Conservation (phyloP, 1,139 yeast species). For the Nakaseomyces delphensis region DNA sequence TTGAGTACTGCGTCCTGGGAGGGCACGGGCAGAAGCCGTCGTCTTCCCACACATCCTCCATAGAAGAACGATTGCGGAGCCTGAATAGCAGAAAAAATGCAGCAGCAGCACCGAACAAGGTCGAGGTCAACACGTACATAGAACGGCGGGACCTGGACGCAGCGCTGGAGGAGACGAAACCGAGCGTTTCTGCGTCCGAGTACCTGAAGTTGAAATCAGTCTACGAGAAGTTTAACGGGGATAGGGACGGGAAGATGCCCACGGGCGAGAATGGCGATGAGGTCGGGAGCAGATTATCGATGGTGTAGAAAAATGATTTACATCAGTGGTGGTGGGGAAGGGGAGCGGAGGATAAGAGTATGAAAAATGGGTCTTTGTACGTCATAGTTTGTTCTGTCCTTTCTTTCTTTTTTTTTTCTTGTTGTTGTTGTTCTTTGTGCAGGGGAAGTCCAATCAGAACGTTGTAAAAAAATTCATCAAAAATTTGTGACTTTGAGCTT, state of each 20-base stretch:
- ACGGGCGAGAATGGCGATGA: conserved; percentile 75
- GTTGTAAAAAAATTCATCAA: no score
- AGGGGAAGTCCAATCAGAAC: no score
- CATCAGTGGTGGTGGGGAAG: no score
- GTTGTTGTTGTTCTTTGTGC: no score
- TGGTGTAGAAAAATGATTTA: conserved; percentile 12
- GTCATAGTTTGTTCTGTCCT: no score
- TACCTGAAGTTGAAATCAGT: conserved; percentile 52
- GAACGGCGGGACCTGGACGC: conserved; percentile 48
- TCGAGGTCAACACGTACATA: conserved; percentile 29
- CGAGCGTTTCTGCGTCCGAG: conserved; percentile 75
- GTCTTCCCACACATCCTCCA: no score
- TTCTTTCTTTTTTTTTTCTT: background rate
- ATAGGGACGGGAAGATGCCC: conserved; percentile 84
- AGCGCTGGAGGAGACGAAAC: conserved; percentile 70
- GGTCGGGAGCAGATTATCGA: conserved; percentile 59
- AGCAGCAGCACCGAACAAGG: no score
- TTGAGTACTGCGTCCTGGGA: background rate
- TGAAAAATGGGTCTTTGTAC: no score
- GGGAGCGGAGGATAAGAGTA: no score
- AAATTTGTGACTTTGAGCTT: no score
- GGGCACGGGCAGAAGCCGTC: background rate
- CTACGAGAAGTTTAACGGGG: conserved; percentile 66
- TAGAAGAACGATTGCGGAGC: background rate
- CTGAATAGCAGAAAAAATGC: background rate